These are phyloP conservation scores for Sarocladium kiliense DNA, from an alignment of 2,329 filamentous ascomycete genomes.

Conservation along the genomic window DNA sequence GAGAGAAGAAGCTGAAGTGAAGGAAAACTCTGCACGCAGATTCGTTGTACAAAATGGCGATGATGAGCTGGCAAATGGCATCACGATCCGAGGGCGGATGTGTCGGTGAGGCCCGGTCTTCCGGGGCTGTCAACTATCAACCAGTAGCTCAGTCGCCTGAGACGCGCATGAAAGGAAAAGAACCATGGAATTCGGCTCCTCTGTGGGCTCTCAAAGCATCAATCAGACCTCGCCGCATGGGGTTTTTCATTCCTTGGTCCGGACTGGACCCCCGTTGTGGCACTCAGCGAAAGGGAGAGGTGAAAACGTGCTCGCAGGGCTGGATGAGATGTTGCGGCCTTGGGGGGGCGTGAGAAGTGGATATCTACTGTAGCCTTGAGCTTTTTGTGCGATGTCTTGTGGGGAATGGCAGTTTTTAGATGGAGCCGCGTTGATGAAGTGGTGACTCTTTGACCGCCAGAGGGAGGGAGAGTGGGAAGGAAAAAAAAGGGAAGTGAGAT, in stretches of 20 bases:
- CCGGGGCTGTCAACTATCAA: neutral
- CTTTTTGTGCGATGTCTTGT: neutral
- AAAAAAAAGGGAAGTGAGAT: neutral
- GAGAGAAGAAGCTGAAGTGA: neutral
- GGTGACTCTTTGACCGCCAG: slow-evolving; percentile 7
- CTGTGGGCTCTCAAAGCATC: neutral
- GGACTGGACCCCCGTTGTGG: neutral
- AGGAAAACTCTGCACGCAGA: slow-evolving; percentile 1
- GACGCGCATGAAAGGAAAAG: neutral
- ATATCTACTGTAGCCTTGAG: neutral
- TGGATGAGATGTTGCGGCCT: slow-evolving; percentile 9
- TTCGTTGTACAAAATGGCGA: neutral
- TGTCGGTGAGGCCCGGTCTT: slow-evolving; percentile 4
- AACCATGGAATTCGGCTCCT: neutral
- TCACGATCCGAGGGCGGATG: slow-evolving; percentile 5
- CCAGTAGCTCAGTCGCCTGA: neutral
- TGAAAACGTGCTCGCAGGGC: slow-evolving; percentile 9
- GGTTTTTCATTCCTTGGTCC: neutral
- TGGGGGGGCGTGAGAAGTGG: neutral
- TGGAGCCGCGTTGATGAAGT: neutral
- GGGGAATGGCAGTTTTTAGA: neutral
- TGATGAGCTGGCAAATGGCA: slow-evolving; percentile 9
- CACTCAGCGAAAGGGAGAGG: neutral
- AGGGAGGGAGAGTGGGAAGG: neutral
- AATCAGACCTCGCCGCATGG: neutral